A percentile compares a stretch with the other conserved stretches of the same genome.
These are phyloP conservation scores for Cochlearia excelsa DNA, from an alignment of 345 rosid genomes.

Conservation along the genomic window DNA sequence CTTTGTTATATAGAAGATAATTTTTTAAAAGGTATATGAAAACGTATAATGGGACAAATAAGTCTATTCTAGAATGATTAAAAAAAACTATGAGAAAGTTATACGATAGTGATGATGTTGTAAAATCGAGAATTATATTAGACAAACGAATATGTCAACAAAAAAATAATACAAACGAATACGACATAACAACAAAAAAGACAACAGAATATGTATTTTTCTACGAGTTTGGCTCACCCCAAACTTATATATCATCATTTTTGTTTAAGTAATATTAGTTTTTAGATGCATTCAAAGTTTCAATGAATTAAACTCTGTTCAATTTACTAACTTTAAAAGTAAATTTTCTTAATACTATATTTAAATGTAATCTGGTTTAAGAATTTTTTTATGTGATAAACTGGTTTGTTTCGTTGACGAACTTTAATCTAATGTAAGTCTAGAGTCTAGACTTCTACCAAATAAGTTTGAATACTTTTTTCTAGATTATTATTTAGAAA, in stretches of 20 bases:
- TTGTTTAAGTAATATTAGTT: too few species aligned
- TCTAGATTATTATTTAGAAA: too few species aligned
- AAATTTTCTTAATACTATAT: too few species aligned
- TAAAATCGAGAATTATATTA: conserved; percentile 20
- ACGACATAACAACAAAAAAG: conserved; percentile 9
- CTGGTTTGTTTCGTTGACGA: too few species aligned
- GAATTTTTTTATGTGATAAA: too few species aligned
- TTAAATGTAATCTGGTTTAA: too few species aligned
- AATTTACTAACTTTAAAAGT: too few species aligned
- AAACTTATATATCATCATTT: background rate
- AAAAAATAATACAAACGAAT: conserved; percentile 11
- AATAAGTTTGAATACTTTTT: too few species aligned
- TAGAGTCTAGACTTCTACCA: too few species aligned
- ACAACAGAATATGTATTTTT: conserved; percentile 25
- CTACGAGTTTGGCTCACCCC: conserved; percentile 24
- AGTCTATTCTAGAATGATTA: conserved; percentile 31
- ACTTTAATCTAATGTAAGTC: too few species aligned
- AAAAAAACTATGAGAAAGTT: conserved; percentile 20
- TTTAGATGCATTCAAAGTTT: too few species aligned
- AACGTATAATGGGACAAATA: conserved; percentile 32
- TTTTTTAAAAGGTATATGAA: conserved; percentile 11
- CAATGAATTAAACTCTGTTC: too few species aligned
- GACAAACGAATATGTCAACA: conserved; percentile 34
- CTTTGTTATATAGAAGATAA: background rate
- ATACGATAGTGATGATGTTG: conserved; percentile 29